These are phyloP conservation scores for Heliocybe sulcata DNA, from an alignment of 1,284 basidiomycete genomes.

Conservation along the genomic window DNA sequence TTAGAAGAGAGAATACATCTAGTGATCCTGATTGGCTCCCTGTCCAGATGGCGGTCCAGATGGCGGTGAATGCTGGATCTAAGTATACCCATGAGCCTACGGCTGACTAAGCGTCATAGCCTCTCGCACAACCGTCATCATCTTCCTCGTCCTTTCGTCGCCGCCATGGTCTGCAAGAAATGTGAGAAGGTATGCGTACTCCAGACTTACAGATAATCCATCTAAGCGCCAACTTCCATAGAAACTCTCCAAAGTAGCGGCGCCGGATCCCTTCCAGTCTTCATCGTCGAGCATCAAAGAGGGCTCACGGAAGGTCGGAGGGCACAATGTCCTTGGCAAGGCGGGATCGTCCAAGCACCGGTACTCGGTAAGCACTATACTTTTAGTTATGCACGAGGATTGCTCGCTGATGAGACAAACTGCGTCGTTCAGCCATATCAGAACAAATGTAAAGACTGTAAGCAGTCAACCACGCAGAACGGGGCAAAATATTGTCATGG, in stretches of 20 bases:
- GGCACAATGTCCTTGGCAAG: constrained; percentile 67
- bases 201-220: not conserved
- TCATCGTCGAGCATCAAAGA: constrained; percentile 69
- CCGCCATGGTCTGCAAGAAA: constrained; percentile 66
- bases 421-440: constrained; percentile 57
- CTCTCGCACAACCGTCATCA: not conserved
- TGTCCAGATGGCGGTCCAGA: too few species aligned
- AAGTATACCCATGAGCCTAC: too few species aligned
- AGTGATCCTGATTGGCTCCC: too few species aligned
- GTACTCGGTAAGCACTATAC: constrained; percentile 47
- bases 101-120: not conserved
- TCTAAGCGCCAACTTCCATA: constrained; percentile 19
- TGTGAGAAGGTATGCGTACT: constrained; percentile 55
- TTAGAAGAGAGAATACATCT: too few species aligned
- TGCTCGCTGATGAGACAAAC: constrained; percentile 5
- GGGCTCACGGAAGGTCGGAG: constrained; percentile 71
- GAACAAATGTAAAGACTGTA: constrained; percentile 79
- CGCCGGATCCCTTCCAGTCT: constrained; percentile 72
- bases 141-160: constrained; percentile 5
- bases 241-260: constrained; percentile 79
- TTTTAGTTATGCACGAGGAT: constrained; percentile 4
- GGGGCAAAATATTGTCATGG: constrained; percentile 83
- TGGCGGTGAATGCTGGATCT: too few species aligned
- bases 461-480: constrained; percentile 74
- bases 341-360: constrained; percentile 57